A percentile compares a stretch with the other conserved stretches of the same genome.
Evolutionary conservation across 2,329 filamentous ascomycete species (phyloP).

Genomic region (Aspergillus novofumigatus): DNA sequence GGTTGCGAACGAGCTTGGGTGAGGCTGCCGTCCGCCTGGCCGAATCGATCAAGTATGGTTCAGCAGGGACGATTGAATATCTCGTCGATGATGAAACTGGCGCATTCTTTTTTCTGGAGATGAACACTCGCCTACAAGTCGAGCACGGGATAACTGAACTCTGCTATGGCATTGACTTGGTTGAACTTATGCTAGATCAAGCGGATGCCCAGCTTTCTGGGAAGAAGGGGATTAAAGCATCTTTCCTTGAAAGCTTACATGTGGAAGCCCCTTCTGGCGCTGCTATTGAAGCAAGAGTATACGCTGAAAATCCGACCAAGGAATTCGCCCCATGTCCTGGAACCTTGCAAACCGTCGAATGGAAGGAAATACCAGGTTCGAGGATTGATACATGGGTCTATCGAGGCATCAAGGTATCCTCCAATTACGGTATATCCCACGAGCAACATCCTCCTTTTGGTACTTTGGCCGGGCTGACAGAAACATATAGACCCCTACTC

Average conservation of each 20-base stretch:
- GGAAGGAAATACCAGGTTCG: conserved; percentile 46
- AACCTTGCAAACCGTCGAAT: conserved; percentile 53
- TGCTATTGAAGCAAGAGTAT: conserved; percentile 53
- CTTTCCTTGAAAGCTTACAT: conserved; percentile 42
- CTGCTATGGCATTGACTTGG: conserved; percentile 52
- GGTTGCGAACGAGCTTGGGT: conserved; percentile 59
- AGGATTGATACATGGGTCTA: conserved; percentile 63
- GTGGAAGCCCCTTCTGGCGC: conserved; percentile 41
- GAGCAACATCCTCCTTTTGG: neutral
- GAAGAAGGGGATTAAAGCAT: conserved; percentile 42
- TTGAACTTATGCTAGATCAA: conserved; percentile 54
- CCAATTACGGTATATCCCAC: conserved; percentile 48
- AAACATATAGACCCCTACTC: conserved; percentile 45
- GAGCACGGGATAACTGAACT: conserved; percentile 57
- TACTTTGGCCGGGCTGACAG: neutral
- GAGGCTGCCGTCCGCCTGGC: conserved; percentile 67
- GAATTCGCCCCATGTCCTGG: conserved; percentile 59
- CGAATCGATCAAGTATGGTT: conserved; percentile 63
- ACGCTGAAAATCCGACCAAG: conserved; percentile 56
- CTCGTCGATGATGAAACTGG: conserved; percentile 79
- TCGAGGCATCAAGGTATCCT: conserved; percentile 53
- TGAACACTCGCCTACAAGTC: conserved; percentile 57
- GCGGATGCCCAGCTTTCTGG: conserved; percentile 49
- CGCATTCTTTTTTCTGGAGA: conserved; percentile 66
- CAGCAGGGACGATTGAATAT: conserved; percentile 85